These are phyloP conservation scores for Stropharia rugosoannulata DNA, from an alignment of 768 basidiomycete genomes.

Conservation along the genomic window DNA sequence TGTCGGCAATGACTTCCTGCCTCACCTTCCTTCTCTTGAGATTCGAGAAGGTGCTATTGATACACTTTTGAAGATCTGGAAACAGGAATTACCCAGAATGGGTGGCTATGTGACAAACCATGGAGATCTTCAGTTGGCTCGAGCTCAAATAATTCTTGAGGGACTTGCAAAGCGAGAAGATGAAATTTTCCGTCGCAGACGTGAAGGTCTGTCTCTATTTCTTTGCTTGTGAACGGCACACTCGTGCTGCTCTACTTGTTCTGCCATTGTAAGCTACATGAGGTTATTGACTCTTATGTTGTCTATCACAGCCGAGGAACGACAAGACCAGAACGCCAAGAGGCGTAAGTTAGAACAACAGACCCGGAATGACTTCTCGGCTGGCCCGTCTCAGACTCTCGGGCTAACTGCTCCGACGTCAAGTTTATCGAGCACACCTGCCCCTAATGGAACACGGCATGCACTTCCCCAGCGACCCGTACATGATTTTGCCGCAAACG, in stretches of 20 bases:
- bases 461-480: conserved; percentile 64
- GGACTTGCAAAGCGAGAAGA: conserved; percentile 93
- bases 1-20: conserved; percentile 99
- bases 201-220: conserved; percentile 71
- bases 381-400: conserved; percentile 49
- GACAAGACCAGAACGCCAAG: conserved; percentile 90
- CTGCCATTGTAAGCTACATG: conserved; percentile 17
- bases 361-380: conserved; percentile 35
- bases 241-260: conserved; percentile 7
- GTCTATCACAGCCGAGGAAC: conserved; percentile 75
- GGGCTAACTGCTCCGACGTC: conserved; percentile 42
- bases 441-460: conserved; percentile 41
- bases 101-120: conserved; percentile 96
- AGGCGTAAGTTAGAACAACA: conserved; percentile 71
- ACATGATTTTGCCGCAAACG: conserved; percentile 71
- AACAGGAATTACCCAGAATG: conserved; percentile 89
- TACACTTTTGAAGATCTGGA: conserved; percentile 95
- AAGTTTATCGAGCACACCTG: conserved; percentile 20
- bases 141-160: conserved; percentile 94
- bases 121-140: conserved; percentile 79
- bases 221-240: conserved; percentile 11
- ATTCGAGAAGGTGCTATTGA: conserved; percentile 99
- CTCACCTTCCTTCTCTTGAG: conserved; percentile 96
- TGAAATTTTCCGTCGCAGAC: conserved; percentile 89
- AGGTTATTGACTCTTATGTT: conserved; percentile 27